Evolutionary conservation across 2,329 filamentous ascomycete species (phyloP).

Genomic region (Fonsecaea pedrosoi): DNA sequence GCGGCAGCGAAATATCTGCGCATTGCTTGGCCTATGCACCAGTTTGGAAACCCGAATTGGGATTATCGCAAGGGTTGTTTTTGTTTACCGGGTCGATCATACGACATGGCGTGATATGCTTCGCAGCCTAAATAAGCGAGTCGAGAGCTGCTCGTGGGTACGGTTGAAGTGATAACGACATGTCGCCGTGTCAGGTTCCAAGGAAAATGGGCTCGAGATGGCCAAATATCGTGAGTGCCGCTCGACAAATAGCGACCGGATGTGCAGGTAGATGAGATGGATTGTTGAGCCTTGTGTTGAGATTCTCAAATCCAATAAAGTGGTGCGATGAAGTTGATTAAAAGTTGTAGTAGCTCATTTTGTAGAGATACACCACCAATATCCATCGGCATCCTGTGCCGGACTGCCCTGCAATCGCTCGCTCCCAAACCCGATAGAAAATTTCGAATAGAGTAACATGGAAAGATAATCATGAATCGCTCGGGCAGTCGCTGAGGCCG

Average conservation of each 20-base stretch:
- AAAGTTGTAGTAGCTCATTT: conserved; percentile 5
- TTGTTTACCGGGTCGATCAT: background rate
- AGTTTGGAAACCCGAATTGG: too few relatives aligned
- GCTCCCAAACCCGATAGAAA: background rate
- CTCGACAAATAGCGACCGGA: background rate
- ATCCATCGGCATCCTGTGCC: background rate
- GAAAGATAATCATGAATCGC: background rate
- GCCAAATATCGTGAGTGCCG: background rate
- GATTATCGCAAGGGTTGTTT: too few relatives aligned
- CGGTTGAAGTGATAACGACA: background rate
- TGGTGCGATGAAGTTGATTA: background rate
- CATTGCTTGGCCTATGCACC: background rate
- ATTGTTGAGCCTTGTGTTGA: background rate
- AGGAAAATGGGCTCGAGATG: background rate
- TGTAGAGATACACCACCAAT: background rate
- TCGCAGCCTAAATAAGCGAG: background rate
- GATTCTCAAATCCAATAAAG: background rate
- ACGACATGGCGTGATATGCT: background rate
- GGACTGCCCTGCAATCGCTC: background rate
- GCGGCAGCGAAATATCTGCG: background rate
- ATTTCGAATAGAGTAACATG: conserved; percentile 3
- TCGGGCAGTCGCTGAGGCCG: conserved; percentile 35
- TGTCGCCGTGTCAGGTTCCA: background rate
- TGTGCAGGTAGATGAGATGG: background rate
- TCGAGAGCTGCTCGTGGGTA: background rate